Percentiles rank a stretch among this genome's conserved stretches.
These are phyloP conservation scores for Xylariaceae sp. DNA, from an alignment of 2,329 filamentous ascomycete species.

Conservation along the genomic window DNA sequence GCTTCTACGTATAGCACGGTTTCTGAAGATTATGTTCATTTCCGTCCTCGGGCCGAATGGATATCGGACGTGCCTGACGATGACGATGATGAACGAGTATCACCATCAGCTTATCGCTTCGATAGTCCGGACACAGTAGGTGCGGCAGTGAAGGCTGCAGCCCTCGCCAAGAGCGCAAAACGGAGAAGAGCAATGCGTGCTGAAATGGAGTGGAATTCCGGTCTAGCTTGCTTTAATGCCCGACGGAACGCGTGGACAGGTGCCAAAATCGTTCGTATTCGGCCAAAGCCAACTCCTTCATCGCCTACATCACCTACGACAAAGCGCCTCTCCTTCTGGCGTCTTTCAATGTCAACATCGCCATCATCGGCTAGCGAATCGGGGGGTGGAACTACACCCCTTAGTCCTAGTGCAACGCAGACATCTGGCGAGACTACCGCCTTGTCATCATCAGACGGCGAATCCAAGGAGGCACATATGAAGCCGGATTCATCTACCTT, in stretches of 20 bases:
- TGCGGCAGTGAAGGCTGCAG: conserved; percentile 43
- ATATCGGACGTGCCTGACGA: conserved; percentile 59
- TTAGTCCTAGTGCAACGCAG: conserved; percentile 36
- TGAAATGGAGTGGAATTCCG: conserved; percentile 78
- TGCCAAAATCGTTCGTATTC: conserved; percentile 63
- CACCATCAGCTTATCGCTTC: conserved; percentile 53
- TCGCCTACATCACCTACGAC: conserved; percentile 44
- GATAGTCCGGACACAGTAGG: conserved; percentile 54
- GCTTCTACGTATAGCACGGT: conserved; percentile 46
- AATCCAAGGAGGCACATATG: conserved; percentile 42
- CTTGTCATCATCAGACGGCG: conserved; percentile 47
- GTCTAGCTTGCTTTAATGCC: conserved; percentile 76
- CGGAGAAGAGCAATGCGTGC: conserved; percentile 61
- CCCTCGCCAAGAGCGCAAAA: conserved; percentile 55
- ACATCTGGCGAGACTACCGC: conserved; percentile 40
- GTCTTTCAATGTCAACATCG: conserved; percentile 47
- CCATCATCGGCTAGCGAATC: conserved; percentile 37
- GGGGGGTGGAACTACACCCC: conserved; percentile 19
- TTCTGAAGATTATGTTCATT: conserved; percentile 57
- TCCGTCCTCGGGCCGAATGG: conserved; percentile 57
- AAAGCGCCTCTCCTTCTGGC: conserved; percentile 54
- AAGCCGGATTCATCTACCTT: conserved; percentile 43
- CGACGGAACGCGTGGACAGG: conserved; percentile 85
- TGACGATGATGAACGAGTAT: conserved; percentile 46
- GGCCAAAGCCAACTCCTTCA: conserved; percentile 46